Evolutionary conservation across 192 early-diverging fungal species (phyloP), one percentile per base, ranked within the genome.

Genomic region (Spizellomyces punctatus): DNA sequence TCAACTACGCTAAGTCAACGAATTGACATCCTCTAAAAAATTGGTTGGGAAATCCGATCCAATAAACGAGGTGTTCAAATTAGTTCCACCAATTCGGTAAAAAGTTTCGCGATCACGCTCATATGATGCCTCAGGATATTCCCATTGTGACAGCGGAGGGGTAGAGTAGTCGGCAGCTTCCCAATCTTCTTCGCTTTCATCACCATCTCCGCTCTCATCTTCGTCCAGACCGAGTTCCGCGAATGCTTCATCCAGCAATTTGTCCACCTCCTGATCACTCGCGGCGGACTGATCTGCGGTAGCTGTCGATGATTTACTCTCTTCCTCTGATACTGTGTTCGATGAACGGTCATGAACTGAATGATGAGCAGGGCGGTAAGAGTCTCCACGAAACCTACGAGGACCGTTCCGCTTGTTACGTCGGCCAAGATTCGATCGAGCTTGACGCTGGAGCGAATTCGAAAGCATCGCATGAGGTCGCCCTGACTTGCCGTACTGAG

Each of bases 201-300:
- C 50, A 4, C 50, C 0, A n/a, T 54, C 50, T 12, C 17, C 50
- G 50, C 17, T 19, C 14, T 12, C 50, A 19, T 54, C 50, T 12
- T 54, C 50, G 50, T 54, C 14, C 27, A 44, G 36, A 0, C 2
- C 46, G 0, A 66, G 64, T 6, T 66, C 64, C 6, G 64, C 64
- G 46, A 66, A 66, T 21, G 46, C 64, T 14, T 66, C 64, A 41
- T 66, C 64, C 19, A 66, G 64, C 5, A 66, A 17, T 7, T 55
- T 6, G 12, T 66, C 64, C 10, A 66, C 44, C 0, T 66, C 64
- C 9, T 16, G 16, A 2, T 64, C 64, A 4, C 3, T 36, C 27
- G 27, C 27, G 3, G 27, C 27, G 27, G 27, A 36, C 27, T 36
- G 27, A 36, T 36, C 27, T 36, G 27, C 27, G 27, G 27, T 36